phyloP scores from a whole-genome alignment of 768 basidiomycete genomes.

The Rubroboletus satanas region DNA sequence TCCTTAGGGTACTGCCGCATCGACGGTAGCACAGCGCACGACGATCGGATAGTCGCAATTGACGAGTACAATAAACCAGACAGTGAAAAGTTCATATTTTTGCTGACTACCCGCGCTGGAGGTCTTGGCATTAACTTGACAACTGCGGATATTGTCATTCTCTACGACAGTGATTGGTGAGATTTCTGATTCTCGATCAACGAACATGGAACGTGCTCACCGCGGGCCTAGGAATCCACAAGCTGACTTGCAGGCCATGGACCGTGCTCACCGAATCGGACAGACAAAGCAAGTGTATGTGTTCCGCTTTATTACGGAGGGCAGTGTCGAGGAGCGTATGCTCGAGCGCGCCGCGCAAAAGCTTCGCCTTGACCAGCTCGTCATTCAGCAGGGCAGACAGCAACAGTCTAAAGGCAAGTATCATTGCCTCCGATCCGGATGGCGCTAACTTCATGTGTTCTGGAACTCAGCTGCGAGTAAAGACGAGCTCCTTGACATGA shows the following conservation, averaged over 20 bases:
- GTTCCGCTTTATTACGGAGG: conserved; percentile 79
- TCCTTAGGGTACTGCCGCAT: conserved; percentile 88
- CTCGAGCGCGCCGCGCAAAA: conserved; percentile 92
- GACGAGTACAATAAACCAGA: conserved; percentile 96
- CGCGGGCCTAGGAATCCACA: conserved; percentile 79
- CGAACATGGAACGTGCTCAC: neutral
- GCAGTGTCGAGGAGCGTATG: conserved; percentile 90
- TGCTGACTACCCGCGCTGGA: conserved; percentile 94
- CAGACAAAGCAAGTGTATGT: conserved; percentile 89
- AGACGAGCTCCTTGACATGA: conserved; percentile 97
- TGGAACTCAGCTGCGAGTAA: conserved; percentile 73
- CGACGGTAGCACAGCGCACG: conserved; percentile 93
- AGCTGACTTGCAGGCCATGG: conserved; percentile 98
- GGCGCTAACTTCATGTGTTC: neutral
- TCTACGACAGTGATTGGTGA: conserved; percentile 96
- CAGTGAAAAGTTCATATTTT: conserved; percentile 94
- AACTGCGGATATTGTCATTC: conserved; percentile 88
- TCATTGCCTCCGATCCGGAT: neutral
- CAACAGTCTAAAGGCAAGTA: conserved; percentile 73
- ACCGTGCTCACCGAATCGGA: conserved; percentile 94
- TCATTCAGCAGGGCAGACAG: conserved; percentile 92
- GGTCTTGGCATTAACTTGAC: conserved; percentile 97
- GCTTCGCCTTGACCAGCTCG: conserved; percentile 88
- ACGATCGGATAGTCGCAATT: conserved; percentile 91
- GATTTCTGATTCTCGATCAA: conserved; percentile 13